Conservation (phyloP, 306 rosid genomes). For the Sphenostylis stenocarpa region DNA sequence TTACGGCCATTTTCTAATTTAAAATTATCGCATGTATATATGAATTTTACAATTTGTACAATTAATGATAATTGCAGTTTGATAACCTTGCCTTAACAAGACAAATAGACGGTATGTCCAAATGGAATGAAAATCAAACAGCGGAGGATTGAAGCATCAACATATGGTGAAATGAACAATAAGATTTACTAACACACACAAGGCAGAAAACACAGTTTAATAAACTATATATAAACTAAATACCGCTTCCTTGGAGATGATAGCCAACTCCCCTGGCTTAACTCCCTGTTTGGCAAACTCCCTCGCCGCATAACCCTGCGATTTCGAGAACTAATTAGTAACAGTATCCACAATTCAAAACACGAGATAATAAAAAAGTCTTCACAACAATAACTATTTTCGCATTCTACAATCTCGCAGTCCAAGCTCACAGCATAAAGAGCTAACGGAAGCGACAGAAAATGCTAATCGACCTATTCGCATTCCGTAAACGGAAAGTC, state of each 20-base stretch:
- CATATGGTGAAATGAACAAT: neutral
- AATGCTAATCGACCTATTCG: constrained; percentile 1
- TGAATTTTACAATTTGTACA: neutral
- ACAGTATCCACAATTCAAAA: neutral
- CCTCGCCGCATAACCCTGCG: constrained; percentile 95
- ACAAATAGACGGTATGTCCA: neutral
- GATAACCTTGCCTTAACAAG: neutral
- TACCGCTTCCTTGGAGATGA: constrained; percentile 94
- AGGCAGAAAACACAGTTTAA: neutral
- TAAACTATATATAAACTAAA: constrained; percentile 36
- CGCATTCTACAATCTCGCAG: neutral
- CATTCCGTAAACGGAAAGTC: neutral
- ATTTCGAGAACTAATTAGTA: constrained; percentile 3
- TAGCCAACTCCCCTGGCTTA: constrained; percentile 84
- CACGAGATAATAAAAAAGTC: neutral
- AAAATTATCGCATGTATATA: neutral
- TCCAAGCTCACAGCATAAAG: neutral
- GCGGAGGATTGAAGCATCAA: neutral
- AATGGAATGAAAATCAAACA: neutral
- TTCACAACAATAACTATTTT: neutral
- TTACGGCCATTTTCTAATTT: neutral
- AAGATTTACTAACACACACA: neutral
- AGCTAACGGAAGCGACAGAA: neutral
- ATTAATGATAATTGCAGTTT: neutral
- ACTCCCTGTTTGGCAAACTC: constrained; percentile 84